These are phyloP conservation scores for Penicillium paradoxum DNA, from an alignment of 495 filamentous ascomycete species.

Conservation along the genomic window DNA sequence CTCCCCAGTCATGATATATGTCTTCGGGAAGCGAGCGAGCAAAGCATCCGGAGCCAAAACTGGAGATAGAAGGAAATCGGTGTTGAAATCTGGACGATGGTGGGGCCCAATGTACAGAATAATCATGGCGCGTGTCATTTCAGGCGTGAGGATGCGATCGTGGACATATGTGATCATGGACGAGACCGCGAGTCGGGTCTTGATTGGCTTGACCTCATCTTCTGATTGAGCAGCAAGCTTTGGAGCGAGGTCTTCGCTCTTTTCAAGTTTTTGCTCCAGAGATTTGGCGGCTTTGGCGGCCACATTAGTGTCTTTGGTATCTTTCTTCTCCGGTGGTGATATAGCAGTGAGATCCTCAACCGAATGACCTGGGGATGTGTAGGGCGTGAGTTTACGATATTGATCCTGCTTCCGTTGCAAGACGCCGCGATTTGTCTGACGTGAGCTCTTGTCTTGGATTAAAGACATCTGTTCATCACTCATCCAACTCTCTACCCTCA, in stretches of 20 bases:
- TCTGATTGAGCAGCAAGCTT: slow-evolving; percentile 38
- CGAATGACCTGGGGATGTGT: slow-evolving; percentile 61
- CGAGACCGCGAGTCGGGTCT: slow-evolving; percentile 82
- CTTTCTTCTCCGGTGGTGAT: slow-evolving; percentile 26
- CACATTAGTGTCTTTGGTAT: slow-evolving; percentile 28
- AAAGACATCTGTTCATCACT: slow-evolving; percentile 94
- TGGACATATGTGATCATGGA: slow-evolving; percentile 98
- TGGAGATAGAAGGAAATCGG: slow-evolving; percentile 85
- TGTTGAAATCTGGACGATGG: slow-evolving; percentile 85
- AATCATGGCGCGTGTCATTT: slow-evolving; percentile 99
- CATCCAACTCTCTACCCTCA: slow-evolving; percentile 99
- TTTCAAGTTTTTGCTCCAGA: slow-evolving; percentile 22
- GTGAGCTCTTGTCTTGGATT: slow-evolving; percentile 75
- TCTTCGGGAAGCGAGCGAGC: slow-evolving; percentile 80
- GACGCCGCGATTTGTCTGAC: slow-evolving; percentile 71
- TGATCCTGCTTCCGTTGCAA: slow-evolving; percentile 73
- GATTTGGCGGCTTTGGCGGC: slow-evolving; percentile 25
- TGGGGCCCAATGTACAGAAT: slow-evolving; percentile 95
- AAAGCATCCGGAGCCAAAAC: slow-evolving; percentile 82
- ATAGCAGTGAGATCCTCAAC: slow-evolving; percentile 38
- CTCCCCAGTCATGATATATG: slow-evolving; percentile 89
- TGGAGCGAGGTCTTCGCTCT: slow-evolving; percentile 20
- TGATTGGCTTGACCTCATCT: slow-evolving; percentile 62
- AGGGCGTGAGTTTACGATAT: slow-evolving; percentile 55
- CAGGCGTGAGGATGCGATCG: slow-evolving; percentile 89